Base-by-base conservation (phyloP, 176 grass and related monocot species). In the Carex myosuroides region DNA sequence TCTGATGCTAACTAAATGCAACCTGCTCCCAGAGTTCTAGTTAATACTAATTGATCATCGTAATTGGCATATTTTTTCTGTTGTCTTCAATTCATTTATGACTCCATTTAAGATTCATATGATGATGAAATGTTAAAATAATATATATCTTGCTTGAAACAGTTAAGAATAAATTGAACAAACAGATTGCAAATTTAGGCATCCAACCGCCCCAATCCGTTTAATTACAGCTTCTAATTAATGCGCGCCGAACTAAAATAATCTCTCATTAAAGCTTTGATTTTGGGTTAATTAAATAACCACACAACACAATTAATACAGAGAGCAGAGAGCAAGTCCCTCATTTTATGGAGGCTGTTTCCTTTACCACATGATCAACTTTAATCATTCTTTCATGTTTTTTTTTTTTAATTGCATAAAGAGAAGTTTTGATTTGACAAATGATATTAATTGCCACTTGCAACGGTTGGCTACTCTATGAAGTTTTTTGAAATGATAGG, bases 271-370 rank as follows among this genome's bases (percentile, higher is more conserved):
- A 70, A 39, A 70, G 33, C 66, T 16, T 70, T 41, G 66, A 6
- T 18, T 70, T 18, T 12, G 66, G 9, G 12, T 70, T 70, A 70
- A 39, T 69, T 70, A 70, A 18, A n/a, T 18, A 70, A n/a, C 18
- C 0, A 18, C 66, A 70, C 33, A 18, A 3, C 46, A 50, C 46
- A 12, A n/a, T n/a, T n/a, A n/a, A 12, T 8, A 17, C 5, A 1
- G 26, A 26, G 26, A 26, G 26, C 5, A 41, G 5, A 37, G 66
- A 70, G 35, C 66, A 42, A 70, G 66, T 70, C 4, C 66, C 66
- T n/a, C 66, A 70, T 70, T 70, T 70, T 70, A 5, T 70, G 66
- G 66, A 70, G 33, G 66, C 66, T 70, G 66, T 39, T 70, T 70
- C 66, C 66, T 70, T 69, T 8, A 41, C 35, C 66, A 70, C 66